Evolutionary conservation across 345 rosid species (phyloP).

Genomic region (Camelina laxa): DNA sequence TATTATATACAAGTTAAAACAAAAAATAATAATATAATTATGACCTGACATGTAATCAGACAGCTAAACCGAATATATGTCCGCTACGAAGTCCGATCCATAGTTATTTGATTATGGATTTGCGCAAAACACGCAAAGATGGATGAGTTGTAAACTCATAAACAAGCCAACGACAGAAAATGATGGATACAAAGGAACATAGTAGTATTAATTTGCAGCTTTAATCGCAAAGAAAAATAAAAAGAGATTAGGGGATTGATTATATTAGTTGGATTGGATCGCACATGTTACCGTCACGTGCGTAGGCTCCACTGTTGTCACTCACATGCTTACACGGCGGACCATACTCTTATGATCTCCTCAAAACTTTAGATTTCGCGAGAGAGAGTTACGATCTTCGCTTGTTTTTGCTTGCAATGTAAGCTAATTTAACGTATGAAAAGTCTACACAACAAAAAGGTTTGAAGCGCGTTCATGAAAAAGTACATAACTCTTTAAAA

Average conservation of each 20-base stretch:
- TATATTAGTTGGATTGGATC: conserved; percentile 24
- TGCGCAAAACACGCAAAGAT: conserved; percentile 16
- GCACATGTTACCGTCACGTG: conserved; percentile 40
- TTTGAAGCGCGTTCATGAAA: neutral
- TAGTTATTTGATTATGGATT: neutral
- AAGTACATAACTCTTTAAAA: no score
- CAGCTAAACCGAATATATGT: conserved; percentile 22
- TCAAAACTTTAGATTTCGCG: neutral
- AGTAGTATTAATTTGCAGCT: conserved; percentile 8
- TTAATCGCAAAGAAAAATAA: neutral
- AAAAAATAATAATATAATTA: no score
- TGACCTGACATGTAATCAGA: neutral
- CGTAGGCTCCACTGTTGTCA: conserved; percentile 42
- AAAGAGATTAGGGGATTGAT: neutral
- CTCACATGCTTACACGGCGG: conserved; percentile 25
- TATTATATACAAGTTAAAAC: no score
- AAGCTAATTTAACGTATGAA: conserved; percentile 14
- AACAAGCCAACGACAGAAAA: neutral
- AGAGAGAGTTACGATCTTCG: neutral
- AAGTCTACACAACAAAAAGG: neutral
- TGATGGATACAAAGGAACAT: neutral
- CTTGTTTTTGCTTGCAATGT: conserved; percentile 33
- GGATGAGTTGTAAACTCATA: conserved; percentile 14
- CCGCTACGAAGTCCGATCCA: conserved; percentile 11
- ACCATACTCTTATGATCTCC: conserved; percentile 13